Conservation (phyloP, 2,329 filamentous ascomycete genomes). For the Aspergillus brunneoviolaceus region DNA sequence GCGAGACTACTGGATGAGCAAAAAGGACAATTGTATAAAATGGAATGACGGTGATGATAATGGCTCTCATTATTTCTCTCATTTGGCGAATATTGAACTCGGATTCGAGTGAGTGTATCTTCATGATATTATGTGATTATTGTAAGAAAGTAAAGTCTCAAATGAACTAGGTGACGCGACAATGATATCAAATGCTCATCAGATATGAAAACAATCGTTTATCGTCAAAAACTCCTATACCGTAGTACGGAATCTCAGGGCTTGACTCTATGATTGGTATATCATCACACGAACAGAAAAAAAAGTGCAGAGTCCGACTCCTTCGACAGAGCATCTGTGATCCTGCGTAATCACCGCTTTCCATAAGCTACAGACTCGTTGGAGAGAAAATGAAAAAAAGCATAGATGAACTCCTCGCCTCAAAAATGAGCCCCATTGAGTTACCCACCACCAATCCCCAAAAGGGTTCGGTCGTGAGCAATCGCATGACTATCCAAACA, state of each 20-base stretch:
- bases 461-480: constrained; percentile 54
- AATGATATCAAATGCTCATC: constrained; percentile 39
- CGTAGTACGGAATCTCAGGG: constrained; percentile 67
- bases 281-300: constrained; percentile 77
- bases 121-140: not conserved
- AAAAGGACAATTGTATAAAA: constrained; percentile 1
- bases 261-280: constrained; percentile 96
- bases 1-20: not conserved
- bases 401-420: constrained; percentile 75
- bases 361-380: constrained; percentile 55
- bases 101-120: constrained; percentile 9
- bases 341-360: constrained; percentile 48
- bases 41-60: constrained; percentile 1
- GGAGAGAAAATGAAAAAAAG: constrained; percentile 38
- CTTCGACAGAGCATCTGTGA: constrained; percentile 66
- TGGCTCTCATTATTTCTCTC: not conserved
- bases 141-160: too few species aligned
- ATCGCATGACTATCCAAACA: constrained; percentile 98
- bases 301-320: constrained; percentile 56
- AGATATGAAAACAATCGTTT: constrained; percentile 51
- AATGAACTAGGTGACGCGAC: constrained; percentile 13
- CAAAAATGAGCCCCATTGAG: constrained; percentile 99
- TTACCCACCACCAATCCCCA: constrained; percentile 62
- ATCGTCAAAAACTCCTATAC: constrained; percentile 48
- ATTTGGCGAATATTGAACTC: not conserved